Percentiles rank a stretch among this genome's conserved stretches.
These are phyloP conservation scores for Mentha longifolia DNA, from an alignment of 257 asterid genomes.

Conservation along the genomic window DNA sequence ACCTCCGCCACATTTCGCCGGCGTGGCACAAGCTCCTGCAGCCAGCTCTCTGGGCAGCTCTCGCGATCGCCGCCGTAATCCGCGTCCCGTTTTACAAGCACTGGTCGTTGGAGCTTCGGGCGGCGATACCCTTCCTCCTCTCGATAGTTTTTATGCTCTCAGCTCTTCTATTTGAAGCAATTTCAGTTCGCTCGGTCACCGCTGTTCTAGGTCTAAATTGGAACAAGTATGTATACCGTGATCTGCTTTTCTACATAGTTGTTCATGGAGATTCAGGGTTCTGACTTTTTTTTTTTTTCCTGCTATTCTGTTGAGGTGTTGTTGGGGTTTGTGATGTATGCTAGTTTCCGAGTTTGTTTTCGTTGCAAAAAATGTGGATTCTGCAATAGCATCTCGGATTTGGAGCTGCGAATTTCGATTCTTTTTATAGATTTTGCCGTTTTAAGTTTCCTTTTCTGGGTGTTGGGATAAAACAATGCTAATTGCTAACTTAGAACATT, in stretches of 20 bases:
- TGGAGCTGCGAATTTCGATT: background rate
- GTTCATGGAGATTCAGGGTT: background rate
- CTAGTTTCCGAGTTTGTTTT: too few relatives aligned
- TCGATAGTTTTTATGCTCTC: slow-evolving; percentile 74
- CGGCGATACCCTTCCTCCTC: slow-evolving; percentile 79
- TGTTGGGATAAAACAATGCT: slow-evolving; percentile 5
- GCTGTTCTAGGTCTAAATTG: slow-evolving; percentile 96
- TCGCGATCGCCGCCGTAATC: slow-evolving; percentile 66
- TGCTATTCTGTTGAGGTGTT: background rate
- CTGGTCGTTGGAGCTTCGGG: slow-evolving; percentile 86
- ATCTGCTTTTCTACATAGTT: background rate
- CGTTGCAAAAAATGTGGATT: slow-evolving; percentile 26
- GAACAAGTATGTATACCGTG: slow-evolving; percentile 69
- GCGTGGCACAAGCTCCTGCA: slow-evolving; percentile 86
- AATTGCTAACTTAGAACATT: background rate
- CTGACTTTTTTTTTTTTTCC: background rate
- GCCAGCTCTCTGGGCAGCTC: slow-evolving; percentile 74
- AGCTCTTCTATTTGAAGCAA: slow-evolving; percentile 79
- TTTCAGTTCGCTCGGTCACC: slow-evolving; percentile 94
- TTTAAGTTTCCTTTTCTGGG: slow-evolving; percentile 11
- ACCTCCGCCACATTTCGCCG: slow-evolving; percentile 87
- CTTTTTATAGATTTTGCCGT: background rate
- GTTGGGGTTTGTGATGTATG: too few relatives aligned
- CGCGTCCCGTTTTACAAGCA: slow-evolving; percentile 80
- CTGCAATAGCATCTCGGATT: slow-evolving; percentile 31